These are phyloP conservation scores for Mediolabrus comicus DNA, from an alignment of 108 stramenopile genomes.

Conservation along the genomic window DNA sequence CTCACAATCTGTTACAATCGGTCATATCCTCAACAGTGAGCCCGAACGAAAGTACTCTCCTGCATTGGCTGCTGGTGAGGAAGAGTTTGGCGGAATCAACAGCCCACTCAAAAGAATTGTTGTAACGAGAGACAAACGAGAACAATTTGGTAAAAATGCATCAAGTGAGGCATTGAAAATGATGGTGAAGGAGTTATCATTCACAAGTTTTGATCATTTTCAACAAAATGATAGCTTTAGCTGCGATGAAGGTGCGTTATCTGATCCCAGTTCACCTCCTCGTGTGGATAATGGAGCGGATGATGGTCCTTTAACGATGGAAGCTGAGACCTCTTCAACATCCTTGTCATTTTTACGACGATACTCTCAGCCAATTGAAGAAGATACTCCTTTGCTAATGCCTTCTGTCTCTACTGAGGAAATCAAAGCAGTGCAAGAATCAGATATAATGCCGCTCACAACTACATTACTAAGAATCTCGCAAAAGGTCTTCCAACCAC, in stretches of 20 bases:
- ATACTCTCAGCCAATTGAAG: not conserved
- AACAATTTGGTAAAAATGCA: too few relatives aligned
- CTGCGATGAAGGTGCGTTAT: not conserved
- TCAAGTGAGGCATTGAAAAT: not conserved
- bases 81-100: not conserved
- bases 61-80: not conserved
- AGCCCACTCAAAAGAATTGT: not conserved
- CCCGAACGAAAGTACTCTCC: not conserved
- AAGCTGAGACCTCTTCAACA: not conserved
- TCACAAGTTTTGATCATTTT: not conserved
- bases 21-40: not conserved
- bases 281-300: not conserved
- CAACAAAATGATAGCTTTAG: not conserved
- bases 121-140: not conserved
- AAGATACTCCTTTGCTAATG: not conserved
- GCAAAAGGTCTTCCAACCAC: constrained; percentile 66
- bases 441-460: constrained; percentile 36
- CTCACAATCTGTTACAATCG: not conserved
- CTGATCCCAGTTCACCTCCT: not conserved
- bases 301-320: not conserved
- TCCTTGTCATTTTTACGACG: not conserved
- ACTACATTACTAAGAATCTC: constrained; percentile 35
- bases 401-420: constrained; percentile 7
- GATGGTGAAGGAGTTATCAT: not conserved
- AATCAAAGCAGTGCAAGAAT: constrained; percentile 21